Conservation (phyloP, 805 yeast genomes). For the Candida maltosa region DNA sequence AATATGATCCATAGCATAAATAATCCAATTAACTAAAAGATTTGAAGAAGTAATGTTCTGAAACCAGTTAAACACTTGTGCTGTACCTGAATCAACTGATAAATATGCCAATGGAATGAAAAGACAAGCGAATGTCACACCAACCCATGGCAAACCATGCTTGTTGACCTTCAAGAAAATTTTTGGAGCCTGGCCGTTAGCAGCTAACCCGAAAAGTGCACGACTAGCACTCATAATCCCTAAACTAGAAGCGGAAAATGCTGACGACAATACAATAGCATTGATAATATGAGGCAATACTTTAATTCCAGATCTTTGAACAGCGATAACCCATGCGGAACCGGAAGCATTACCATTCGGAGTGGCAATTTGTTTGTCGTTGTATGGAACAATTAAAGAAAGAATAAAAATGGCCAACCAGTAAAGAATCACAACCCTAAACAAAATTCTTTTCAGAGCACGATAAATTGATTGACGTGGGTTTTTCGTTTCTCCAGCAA, state of each 20-base stretch:
- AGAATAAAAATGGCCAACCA: conserved; percentile 41
- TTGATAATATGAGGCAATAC: conserved; percentile 60
- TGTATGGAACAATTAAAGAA: conserved; percentile 32
- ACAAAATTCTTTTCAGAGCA: conserved; percentile 36
- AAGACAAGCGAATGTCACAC: conserved; percentile 46
- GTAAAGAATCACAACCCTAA: conserved; percentile 43
- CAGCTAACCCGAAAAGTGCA: conserved; percentile 33
- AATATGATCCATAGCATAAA: conserved; percentile 64
- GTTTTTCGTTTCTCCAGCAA: conserved; percentile 57
- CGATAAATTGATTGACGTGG: conserved; percentile 55
- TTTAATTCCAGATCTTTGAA: conserved; percentile 54
- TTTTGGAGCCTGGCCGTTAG: conserved; percentile 36
- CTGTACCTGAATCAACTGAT: conserved; percentile 57
- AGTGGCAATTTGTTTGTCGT: conserved; percentile 20
- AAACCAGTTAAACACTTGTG: conserved; percentile 61
- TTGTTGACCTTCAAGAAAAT: conserved; percentile 49
- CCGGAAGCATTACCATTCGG: conserved; percentile 48
- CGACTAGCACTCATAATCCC: conserved; percentile 27
- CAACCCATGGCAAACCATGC: conserved; percentile 67
- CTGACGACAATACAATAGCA: conserved; percentile 58
- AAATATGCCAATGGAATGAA: conserved; percentile 70
- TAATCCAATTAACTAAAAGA: conserved; percentile 72
- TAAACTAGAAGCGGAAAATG: conserved; percentile 39
- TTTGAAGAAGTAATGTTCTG: conserved; percentile 75
- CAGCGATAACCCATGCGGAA: conserved; percentile 65